Evolutionary conservation across 305 asterid genomes (phyloP).

Genomic region (Solanum aculeatissimum): DNA sequence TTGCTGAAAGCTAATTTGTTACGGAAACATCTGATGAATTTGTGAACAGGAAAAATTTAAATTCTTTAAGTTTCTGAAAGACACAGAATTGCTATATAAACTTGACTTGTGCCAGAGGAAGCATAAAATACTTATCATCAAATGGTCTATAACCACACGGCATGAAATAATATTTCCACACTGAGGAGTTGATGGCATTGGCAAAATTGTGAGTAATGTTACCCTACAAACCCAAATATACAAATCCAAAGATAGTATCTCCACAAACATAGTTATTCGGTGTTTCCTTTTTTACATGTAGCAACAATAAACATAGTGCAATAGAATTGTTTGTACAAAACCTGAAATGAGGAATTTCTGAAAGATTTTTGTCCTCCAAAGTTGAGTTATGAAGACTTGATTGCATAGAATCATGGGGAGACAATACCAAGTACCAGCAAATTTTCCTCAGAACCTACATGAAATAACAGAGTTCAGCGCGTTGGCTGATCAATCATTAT

Average conservation of each 20-base stretch:
- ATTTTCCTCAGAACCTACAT: constrained; percentile 41
- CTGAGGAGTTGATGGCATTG: neutral
- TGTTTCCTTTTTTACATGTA: neutral
- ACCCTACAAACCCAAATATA: neutral
- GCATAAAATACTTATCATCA: neutral
- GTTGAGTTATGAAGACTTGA: constrained; percentile 48
- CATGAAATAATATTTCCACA: neutral
- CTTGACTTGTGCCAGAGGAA: neutral
- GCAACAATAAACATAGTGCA: neutral
- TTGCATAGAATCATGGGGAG: constrained; percentile 51
- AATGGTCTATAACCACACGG: neutral
- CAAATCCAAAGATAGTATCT: neutral
- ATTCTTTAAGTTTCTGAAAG: neutral
- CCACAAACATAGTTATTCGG: neutral
- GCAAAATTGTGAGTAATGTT: neutral
- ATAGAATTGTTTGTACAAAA: neutral
- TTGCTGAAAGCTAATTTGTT: neutral
- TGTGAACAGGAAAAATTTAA: neutral
- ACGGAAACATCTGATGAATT: neutral
- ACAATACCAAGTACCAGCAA: constrained; percentile 44
- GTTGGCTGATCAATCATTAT: neutral
- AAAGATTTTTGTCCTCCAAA: constrained; percentile 44
- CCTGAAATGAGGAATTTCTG: constrained; percentile 49
- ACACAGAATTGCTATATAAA: neutral
- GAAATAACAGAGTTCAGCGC: neutral